Conservation (phyloP, 1,284 basidiomycete species). For the Trichosporon sp. region DNA sequence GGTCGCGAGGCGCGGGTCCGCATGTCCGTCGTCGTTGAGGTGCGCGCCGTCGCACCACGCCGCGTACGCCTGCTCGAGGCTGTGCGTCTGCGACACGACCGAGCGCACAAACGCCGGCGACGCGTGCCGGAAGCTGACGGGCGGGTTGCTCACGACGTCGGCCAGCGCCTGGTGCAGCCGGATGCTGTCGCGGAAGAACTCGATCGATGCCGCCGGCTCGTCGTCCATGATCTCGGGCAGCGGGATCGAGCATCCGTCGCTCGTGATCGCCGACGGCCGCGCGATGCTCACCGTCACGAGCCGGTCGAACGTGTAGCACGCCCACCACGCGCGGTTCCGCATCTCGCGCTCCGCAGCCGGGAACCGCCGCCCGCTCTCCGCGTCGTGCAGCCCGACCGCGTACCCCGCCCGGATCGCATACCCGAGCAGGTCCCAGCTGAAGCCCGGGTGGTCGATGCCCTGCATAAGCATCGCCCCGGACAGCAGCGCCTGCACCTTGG, state of each 20-base stretch:
- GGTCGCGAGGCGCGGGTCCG: background rate
- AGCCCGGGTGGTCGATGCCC: constrained; percentile 19
- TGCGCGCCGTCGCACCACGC: constrained; percentile 14
- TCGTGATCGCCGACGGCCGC: constrained; percentile 16
- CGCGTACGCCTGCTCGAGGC: constrained; percentile 22
- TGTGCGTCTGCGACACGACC: constrained; percentile 8
- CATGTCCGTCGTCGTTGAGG: background rate
- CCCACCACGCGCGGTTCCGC: constrained; percentile 22
- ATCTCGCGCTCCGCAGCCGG: constrained; percentile 14
- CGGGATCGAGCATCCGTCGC: background rate
- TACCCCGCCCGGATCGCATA: constrained; percentile 21
- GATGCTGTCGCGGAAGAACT: constrained; percentile 17
- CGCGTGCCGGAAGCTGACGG: background rate
- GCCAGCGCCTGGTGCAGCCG: constrained; percentile 19
- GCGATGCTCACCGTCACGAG: constrained; percentile 19
- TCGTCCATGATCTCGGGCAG: constrained; percentile 11
- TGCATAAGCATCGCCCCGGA: constrained; percentile 22
- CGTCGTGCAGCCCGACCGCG: constrained; percentile 23
- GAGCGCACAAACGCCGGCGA: constrained; percentile 4
- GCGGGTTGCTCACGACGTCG: constrained; percentile 17
- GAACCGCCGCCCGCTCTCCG: background rate
- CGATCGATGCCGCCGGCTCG: constrained; percentile 2
- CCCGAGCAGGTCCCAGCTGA: constrained; percentile 22
- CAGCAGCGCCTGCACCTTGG: constrained; percentile 22
- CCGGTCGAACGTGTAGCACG: constrained; percentile 22